These are phyloP conservation scores for Liriodendron chinense DNA, from an alignment of 164 flowering plant genomes.

Conservation along the genomic window DNA sequence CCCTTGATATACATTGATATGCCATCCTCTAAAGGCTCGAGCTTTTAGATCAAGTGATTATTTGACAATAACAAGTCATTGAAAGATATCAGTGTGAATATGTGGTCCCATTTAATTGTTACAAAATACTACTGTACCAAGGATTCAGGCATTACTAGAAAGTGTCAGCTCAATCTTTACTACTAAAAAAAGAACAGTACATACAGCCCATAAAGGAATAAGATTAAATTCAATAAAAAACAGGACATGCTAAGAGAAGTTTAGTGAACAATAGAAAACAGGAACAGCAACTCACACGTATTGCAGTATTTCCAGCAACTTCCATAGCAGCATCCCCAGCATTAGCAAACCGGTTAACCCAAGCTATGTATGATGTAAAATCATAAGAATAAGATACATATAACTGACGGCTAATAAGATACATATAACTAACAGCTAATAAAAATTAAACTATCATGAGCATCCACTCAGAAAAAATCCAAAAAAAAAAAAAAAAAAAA, in stretches of 20 bases:
- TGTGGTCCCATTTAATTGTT: not conserved
- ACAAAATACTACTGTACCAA: not conserved
- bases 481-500: not conserved
- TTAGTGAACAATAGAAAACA: not conserved
- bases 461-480: not conserved
- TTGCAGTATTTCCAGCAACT: slow-evolving; percentile 89
- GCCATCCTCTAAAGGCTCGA: no score
- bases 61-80: not conserved
- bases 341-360: slow-evolving; percentile 98
- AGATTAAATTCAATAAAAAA: not conserved
- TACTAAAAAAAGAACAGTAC: not conserved
- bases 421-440: not conserved
- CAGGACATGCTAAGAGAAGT: not conserved
- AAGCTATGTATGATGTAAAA: slow-evolving; percentile 40
- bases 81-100: not conserved
- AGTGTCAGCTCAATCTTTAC: not conserved
- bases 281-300: slow-evolving; percentile 46
- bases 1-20: no score
- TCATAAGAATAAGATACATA: not conserved
- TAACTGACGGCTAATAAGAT: not conserved
- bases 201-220: not conserved
- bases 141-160: not conserved
- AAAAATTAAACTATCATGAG: not conserved
- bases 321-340: slow-evolving; percentile 98
- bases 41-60: no score